Conservation (phyloP, 768 basidiomycete species). For the Boletus subparvulus region DNA sequence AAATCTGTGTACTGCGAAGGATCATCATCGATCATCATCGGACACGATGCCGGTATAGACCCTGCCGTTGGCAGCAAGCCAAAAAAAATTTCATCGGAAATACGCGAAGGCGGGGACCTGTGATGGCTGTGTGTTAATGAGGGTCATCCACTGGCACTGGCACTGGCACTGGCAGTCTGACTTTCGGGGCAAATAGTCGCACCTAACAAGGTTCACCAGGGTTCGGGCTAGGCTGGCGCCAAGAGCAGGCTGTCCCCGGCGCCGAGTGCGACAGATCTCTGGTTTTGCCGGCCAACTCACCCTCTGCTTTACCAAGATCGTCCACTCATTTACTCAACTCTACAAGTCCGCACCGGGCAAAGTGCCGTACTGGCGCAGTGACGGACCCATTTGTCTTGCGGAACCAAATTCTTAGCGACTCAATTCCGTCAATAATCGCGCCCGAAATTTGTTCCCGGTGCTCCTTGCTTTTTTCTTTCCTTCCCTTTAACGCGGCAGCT, state of each 20-base stretch:
- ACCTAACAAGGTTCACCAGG: slow-evolving; percentile 29
- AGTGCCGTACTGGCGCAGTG: slow-evolving; percentile 29
- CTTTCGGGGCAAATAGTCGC: slow-evolving; percentile 34
- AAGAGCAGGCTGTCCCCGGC: slow-evolving; percentile 24
- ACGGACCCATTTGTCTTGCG: slow-evolving; percentile 35
- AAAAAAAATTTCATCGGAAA: slow-evolving; percentile 37
- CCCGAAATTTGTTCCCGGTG: slow-evolving; percentile 32
- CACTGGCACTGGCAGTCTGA: slow-evolving; percentile 8
- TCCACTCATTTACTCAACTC: slow-evolving; percentile 29
- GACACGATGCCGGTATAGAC: slow-evolving; percentile 14
- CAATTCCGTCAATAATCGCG: slow-evolving; percentile 37
- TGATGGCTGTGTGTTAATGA: slow-evolving; percentile 39
- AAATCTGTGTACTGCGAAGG: slow-evolving; percentile 5
- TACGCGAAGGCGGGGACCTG: slow-evolving; percentile 40
- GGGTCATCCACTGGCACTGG: slow-evolving; percentile 15
- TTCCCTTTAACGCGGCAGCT: slow-evolving; percentile 27
- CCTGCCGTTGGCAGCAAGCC: slow-evolving; percentile 22
- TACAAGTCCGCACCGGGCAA: slow-evolving; percentile 23
- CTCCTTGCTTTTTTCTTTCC: slow-evolving; percentile 33
- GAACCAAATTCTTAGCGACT: slow-evolving; percentile 38
- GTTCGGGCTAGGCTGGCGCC: slow-evolving; percentile 29
- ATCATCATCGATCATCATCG: background rate
- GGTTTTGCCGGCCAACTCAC: slow-evolving; percentile 11
- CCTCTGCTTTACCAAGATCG: slow-evolving; percentile 20
- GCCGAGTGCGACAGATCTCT: slow-evolving; percentile 18